phyloP scores from a whole-genome alignment of 441 rosid species.

The Erodium texanum region DNA sequence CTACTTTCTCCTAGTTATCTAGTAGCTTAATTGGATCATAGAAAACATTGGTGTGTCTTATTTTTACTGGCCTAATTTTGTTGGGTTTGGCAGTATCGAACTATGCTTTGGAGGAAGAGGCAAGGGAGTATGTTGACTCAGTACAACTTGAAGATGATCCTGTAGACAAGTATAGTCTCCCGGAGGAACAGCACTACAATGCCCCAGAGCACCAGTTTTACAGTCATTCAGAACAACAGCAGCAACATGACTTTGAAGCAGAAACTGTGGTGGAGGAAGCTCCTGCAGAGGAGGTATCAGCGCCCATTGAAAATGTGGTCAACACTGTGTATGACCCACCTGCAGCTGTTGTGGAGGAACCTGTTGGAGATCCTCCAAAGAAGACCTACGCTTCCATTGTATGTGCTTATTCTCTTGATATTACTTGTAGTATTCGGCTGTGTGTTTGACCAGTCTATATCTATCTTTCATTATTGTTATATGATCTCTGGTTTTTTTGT shows the following conservation, averaged over 20 bases:
- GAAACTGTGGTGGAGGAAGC: constrained; percentile 45
- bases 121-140: constrained; percentile 43
- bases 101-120: constrained; percentile 54
- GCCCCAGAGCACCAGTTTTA: neutral
- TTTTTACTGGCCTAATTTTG: constrained; percentile 10
- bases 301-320: constrained; percentile 26
- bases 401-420: constrained; percentile 18
- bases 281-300: constrained; percentile 30
- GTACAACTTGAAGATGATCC: constrained; percentile 54
- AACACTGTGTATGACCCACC: constrained; percentile 29
- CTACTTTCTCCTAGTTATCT: neutral
- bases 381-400: constrained; percentile 69
- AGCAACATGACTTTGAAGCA: constrained; percentile 35
- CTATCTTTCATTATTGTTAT: neutral
- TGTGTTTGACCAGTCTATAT: neutral
- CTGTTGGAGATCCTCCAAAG: constrained; percentile 41
- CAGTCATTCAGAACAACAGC: constrained; percentile 22
- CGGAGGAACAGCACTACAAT: constrained; percentile 18
- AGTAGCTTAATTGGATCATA: neutral
- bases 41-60: neutral
- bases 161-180: constrained; percentile 43
- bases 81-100: constrained; percentile 36
- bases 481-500: neutral
- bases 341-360: constrained; percentile 37
- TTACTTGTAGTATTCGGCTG: constrained; percentile 11